Evolutionary conservation across 192 early-diverging fungal genomes (phyloP).

Genomic region (Haplosporangium gracile): DNA sequence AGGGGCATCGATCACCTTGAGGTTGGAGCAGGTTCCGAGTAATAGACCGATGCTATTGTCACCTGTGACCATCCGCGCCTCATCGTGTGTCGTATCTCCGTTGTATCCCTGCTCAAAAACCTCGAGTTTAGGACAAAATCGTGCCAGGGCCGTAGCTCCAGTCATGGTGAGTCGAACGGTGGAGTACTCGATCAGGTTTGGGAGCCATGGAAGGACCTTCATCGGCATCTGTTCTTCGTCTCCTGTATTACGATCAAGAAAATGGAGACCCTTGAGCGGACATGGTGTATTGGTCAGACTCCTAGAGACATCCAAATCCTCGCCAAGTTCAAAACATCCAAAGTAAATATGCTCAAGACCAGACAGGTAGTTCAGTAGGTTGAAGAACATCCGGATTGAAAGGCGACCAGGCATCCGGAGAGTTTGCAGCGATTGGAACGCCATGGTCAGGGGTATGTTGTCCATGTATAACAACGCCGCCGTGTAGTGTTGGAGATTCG

Average conservation of each 20-base stretch:
- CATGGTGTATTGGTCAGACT: background rate
- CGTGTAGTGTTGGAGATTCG: background rate
- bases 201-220: background rate
- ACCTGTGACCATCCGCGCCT: background rate
- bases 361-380: background rate
- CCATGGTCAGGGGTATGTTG: background rate
- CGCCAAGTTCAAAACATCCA: background rate
- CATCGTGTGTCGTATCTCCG: background rate
- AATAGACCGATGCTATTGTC: background rate
- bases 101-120: background rate
- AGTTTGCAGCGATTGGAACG: background rate
- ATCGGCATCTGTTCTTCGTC: background rate
- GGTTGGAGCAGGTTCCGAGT: background rate
- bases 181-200: background rate
- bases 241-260: background rate
- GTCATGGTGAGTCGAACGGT: background rate
- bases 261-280: background rate
- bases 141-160: background rate
- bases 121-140: background rate
- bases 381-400: background rate
- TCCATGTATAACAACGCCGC: background rate
- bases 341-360: background rate
- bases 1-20: background rate
- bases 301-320: background rate
- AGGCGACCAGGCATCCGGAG: constrained; percentile 1